Evolutionary conservation across 2,329 filamentous ascomycete species (phyloP).

Genomic region (Orbilia ellipsospora): DNA sequence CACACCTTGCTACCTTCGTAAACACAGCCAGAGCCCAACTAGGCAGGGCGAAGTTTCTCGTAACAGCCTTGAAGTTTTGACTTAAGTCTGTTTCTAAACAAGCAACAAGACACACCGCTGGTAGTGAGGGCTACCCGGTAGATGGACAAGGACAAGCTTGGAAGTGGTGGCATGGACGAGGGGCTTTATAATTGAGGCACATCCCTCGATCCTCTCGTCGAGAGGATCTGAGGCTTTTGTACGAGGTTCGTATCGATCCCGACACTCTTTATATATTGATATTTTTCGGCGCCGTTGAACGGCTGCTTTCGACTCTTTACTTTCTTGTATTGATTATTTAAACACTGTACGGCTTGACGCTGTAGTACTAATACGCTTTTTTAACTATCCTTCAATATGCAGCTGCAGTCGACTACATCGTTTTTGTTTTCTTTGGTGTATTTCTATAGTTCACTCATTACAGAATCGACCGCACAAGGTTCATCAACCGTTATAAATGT

Average conservation of each 20-base stretch:
- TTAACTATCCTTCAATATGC: conserved; percentile 24
- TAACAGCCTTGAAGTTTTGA: conserved; percentile 14
- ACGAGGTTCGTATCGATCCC: conserved; percentile 7
- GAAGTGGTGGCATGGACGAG: background rate
- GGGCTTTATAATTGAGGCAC: background rate
- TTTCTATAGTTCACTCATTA: conserved; percentile 17
- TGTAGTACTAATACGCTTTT: conserved; percentile 9
- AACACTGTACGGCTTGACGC: conserved; percentile 5
- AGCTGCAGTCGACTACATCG: conserved; percentile 9
- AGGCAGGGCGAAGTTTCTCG: conserved; percentile 11
- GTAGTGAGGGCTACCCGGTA: no score
- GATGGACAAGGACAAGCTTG: no score
- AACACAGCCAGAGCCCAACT: conserved; percentile 1
- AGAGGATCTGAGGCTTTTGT: background rate
- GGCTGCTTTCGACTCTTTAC: conserved; percentile 1
- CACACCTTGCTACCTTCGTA: conserved; percentile 6
- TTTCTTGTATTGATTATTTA: background rate
- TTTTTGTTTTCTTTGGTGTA: conserved; percentile 33
- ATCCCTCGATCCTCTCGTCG: conserved; percentile 1
- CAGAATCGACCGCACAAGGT: conserved; percentile 24
- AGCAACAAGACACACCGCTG: no score
- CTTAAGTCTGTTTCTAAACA: conserved; percentile 5
- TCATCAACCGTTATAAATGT: conserved; percentile 27
- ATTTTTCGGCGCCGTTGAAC: conserved; percentile 10
- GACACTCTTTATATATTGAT: background rate